Evolutionary conservation across 2,329 filamentous ascomycete species (phyloP), one percentile per base, ranked within the genome.

Genomic region (Ophiostoma novo-ulmi): DNA sequence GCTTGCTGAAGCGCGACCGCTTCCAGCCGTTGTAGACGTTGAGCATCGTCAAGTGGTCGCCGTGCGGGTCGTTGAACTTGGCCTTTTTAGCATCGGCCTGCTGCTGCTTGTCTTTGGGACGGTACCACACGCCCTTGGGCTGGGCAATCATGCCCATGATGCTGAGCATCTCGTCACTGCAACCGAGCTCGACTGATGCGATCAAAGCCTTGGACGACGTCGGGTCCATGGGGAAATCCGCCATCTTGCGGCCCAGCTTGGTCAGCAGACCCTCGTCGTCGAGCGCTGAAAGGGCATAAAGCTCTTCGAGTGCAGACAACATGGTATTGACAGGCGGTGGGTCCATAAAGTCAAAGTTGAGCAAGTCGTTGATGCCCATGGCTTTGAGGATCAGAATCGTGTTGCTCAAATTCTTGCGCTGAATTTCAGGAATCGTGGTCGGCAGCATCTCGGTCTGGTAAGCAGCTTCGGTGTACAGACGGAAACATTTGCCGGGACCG

Each of bases 11-110:
- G 7, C 90, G 89, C 73, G 88, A 91, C 64, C 89, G 85, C 79
- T 97, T 97, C 95, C 95, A 99, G n/a, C 87, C 89, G 77, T 97
- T 97, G 82, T 97, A 99, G 0, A 99, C 94, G 76, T 99, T 99
- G 63, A 99, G 87, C 0, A 98, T 85, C 0, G 95, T 99, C 14
- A 99, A 84, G 77, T 99, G 95, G 77, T 99, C 95, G 69, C 95
- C 95, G 71, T 93, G 89, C 0, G 94, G 91, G 77, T 99, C 95
- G 81, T 97, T 93, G 81, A 99, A 99, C 79, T 97, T 97, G 74
- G 93, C 86, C 80, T 97, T 97, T 83, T 98, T 98, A 80, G 97
- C 92, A 77, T 99, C 95, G 3, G 96, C 95, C 79, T 97, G 93
- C 67, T 91, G 86, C 77, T 98, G 94, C 82, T 99, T 99, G 78